Base-by-base conservation (phyloP, 2,329 filamentous ascomycete genomes). In the Periconia digitata region DNA sequence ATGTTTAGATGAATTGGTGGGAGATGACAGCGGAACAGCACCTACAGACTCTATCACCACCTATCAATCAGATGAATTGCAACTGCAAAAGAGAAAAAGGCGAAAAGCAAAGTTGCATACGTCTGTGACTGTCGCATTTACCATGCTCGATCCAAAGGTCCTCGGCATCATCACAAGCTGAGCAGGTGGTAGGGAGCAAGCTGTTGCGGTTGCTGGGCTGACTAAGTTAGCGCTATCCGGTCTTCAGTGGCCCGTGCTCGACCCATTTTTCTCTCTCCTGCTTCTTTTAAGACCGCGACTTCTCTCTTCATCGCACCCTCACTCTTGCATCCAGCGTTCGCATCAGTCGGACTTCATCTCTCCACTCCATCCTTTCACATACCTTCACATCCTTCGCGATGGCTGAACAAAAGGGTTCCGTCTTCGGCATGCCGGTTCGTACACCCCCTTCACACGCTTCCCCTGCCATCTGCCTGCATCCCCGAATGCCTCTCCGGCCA, bases 351-450 rank as follows among this genome's bases (percentile, higher is more conserved):
- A 56, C 54, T 55, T 42, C 39, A 21, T 38, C 48, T 47, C 53
- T 60, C 73, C 66, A 63, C 72, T 64, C 66, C 61, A 32, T 15
- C n/a, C 27, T 32, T 15, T 12, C 27, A 63, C 50, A 62, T 55
- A 63, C 54, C 65, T 70, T 66, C 75, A 63, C 77, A 55, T 51
- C 56, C 55, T 54, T 58, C 65, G 63, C 50, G 58, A 70, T 70
- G 65, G 51, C 63, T 63, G 67, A 63, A 59, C 78, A 81, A 70
- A 61, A 56, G 54, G 76, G 80, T 21, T 73, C 75, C 68, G 70
- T 81, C 63, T 68, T 82, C 69, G 81, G 79, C 58, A 75, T 76
- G 72, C 72, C 72, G 52, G 73, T 75, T 69, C 60, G 67, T 61
- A 35, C 18, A 23, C 40, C 53, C 27, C 43, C 27, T 21, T 40